Conservation (phyloP, 768 basidiomycete species). For the Lactarius trivialis region DNA sequence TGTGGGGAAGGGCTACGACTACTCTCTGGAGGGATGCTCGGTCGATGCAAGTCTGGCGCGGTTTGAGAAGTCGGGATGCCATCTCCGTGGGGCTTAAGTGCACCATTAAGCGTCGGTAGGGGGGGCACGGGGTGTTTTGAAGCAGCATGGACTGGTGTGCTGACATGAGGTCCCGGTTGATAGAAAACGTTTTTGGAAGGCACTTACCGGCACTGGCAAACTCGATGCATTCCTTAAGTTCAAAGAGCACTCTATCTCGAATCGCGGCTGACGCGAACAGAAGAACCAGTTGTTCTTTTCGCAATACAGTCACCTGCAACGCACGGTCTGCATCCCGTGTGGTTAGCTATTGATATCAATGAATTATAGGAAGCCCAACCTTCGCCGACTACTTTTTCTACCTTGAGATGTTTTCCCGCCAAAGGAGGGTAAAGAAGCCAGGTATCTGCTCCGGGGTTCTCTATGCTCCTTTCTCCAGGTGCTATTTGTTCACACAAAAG, state of each 20-base stretch:
- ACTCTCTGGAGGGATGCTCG: not conserved
- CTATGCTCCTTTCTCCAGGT: constrained; percentile 46
- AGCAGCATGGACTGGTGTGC: constrained; percentile 27
- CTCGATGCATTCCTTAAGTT: constrained; percentile 79
- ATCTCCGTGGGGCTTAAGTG: not conserved
- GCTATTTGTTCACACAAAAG: constrained; percentile 83
- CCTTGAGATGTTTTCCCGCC: constrained; percentile 85
- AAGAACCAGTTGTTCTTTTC: constrained; percentile 75
- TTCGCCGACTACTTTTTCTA: constrained; percentile 53
- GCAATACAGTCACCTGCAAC: constrained; percentile 75
- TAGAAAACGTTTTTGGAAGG: not conserved
- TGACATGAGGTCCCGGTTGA: not conserved
- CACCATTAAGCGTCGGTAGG: constrained; percentile 42
- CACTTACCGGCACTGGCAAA: constrained; percentile 71
- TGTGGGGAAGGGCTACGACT: constrained; percentile 25
- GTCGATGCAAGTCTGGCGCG: constrained; percentile 19
- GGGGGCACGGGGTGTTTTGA: constrained; percentile 65
- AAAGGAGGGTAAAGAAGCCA: constrained; percentile 93
- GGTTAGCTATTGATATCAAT: not conserved
- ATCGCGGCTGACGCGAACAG: constrained; percentile 50
- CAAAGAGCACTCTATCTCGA: constrained; percentile 57
- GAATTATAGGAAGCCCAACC: constrained; percentile 36
- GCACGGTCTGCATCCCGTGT: constrained; percentile 48
- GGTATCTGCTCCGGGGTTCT: constrained; percentile 64
- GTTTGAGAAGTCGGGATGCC: constrained; percentile 20